Evolutionary conservation across 768 basidiomycete species (phyloP).

Genomic region (Boletus rubropictus): DNA sequence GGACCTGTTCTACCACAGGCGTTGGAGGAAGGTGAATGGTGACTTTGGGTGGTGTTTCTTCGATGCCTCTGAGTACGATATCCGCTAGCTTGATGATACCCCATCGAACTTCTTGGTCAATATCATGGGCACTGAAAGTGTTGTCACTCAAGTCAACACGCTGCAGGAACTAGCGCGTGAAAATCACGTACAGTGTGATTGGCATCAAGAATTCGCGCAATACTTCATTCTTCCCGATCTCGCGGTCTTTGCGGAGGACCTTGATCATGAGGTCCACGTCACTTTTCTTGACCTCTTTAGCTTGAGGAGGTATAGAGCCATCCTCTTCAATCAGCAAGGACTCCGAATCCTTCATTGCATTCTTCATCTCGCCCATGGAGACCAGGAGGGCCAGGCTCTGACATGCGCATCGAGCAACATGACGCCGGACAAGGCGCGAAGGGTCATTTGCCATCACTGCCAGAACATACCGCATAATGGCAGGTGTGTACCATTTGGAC

Average conservation of each 20-base stretch:
- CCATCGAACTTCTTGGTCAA: constrained; percentile 88
- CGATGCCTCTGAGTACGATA: constrained; percentile 72
- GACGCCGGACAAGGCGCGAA: constrained; percentile 75
- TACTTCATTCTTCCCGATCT: constrained; percentile 74
- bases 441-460: constrained; percentile 83
- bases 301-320: constrained; percentile 62
- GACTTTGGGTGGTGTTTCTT: constrained; percentile 83
- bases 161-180: constrained; percentile 2
- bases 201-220: constrained; percentile 78
- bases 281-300: constrained; percentile 73
- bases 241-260: constrained; percentile 79
- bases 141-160: background rate
- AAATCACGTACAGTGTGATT: constrained; percentile 61
- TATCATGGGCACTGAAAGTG: constrained; percentile 55
- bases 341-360: constrained; percentile 65
- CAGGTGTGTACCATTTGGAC: constrained; percentile 79
- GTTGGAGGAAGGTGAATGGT: constrained; percentile 76
- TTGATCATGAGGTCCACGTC: constrained; percentile 84
- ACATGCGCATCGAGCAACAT: constrained; percentile 80
- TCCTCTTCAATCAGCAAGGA: constrained; percentile 83
- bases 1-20: constrained; percentile 57
- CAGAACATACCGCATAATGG: constrained; percentile 82
- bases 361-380: constrained; percentile 87
- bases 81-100: constrained; percentile 89
- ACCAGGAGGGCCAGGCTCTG: constrained; percentile 83